Evolutionary conservation across 2,329 filamentous ascomycete species (phyloP).

Genomic region (Boeremia exigua): DNA sequence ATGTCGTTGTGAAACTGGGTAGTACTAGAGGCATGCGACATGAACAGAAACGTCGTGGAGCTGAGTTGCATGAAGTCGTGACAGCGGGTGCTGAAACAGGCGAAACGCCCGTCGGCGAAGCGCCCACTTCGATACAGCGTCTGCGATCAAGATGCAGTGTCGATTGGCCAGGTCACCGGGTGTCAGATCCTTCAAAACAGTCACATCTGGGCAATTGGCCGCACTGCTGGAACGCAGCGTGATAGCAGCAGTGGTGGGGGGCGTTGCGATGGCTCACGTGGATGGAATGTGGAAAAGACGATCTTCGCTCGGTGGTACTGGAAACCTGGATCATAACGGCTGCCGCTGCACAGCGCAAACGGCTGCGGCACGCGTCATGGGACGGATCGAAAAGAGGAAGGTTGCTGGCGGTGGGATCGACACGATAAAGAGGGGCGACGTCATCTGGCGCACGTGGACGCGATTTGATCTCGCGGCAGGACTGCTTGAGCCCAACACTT

Average conservation of each 20-base stretch:
- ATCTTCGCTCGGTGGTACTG: background rate
- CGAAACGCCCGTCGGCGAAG: slow-evolving; percentile 13
- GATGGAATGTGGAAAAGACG: background rate
- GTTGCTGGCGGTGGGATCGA: slow-evolving; percentile 8
- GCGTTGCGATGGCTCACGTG: background rate
- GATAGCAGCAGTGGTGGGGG: background rate
- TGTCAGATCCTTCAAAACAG: background rate
- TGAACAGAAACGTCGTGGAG: background rate
- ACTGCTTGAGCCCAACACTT: slow-evolving; percentile 6
- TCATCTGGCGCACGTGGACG: slow-evolving; percentile 14
- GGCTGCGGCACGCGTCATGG: slow-evolving; percentile 13
- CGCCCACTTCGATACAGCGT: background rate
- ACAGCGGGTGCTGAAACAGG: slow-evolving; percentile 15
- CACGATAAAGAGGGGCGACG: slow-evolving; percentile 4
- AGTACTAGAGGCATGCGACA: background rate
- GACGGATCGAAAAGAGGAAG: slow-evolving; percentile 11
- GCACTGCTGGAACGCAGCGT: background rate
- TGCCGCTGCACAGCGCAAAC: slow-evolving; percentile 1
- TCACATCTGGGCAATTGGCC: background rate
- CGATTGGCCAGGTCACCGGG: background rate
- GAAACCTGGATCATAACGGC: slow-evolving; percentile 11
- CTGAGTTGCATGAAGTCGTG: background rate
- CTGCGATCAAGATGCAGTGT: background rate
- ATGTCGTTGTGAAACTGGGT: background rate
- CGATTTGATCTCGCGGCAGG: background rate